Evolutionary conservation across 306 rosid genomes (phyloP), one percentile per base, ranked within the genome.

Genomic region (Prunus davidiana): DNA sequence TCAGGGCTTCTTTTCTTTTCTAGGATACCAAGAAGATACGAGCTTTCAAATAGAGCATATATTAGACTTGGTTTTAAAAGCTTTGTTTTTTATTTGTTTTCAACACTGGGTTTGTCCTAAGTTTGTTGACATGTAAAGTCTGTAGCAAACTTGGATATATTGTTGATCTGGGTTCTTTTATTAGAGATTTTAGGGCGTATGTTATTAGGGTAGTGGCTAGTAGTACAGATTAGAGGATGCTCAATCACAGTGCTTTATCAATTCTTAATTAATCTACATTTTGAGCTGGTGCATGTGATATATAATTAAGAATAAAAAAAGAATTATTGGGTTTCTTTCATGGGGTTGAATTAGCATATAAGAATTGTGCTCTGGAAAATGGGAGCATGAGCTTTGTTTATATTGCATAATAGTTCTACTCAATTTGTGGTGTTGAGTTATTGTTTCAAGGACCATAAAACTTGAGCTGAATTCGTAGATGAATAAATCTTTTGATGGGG

Each of bases 121-220:
- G 56, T 46, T 62, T 75, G 58, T 30, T 73, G 41, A 70, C 55
- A 57, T 69, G 75, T 72, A 64, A 47, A 24, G 54, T 15, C 22
- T 69, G 38, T 58, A 1, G 64, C 61, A 38, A 46, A 73, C 45
- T 56, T 67, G 66, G 64, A 57, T 28, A 20, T 65, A 51, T 12
- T 68, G 43, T 50, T 79, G 81, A 71, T 78, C 66, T 73, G 63
- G 41, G 71, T 75, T 69, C 67, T 83, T 22, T 46, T 67, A 49
- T 49, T 54, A 8, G 34, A 41, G 49, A 49, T 69, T 83, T 81
- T 66, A 55, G 12, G 73, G 38, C 43, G 8, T 62, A 5, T 46
- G 64, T 56, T 63, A 30, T 73, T 64, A n/a, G 46, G 46, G 55
- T 49, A 67, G 45, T 52, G n/a, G 38, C 38, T 32, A 32, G 43